Evolutionary conservation across 2,329 filamentous ascomycete genomes (phyloP), one percentile per base, ranked within the genome.

Genomic region (Fusarium kyushuense): DNA sequence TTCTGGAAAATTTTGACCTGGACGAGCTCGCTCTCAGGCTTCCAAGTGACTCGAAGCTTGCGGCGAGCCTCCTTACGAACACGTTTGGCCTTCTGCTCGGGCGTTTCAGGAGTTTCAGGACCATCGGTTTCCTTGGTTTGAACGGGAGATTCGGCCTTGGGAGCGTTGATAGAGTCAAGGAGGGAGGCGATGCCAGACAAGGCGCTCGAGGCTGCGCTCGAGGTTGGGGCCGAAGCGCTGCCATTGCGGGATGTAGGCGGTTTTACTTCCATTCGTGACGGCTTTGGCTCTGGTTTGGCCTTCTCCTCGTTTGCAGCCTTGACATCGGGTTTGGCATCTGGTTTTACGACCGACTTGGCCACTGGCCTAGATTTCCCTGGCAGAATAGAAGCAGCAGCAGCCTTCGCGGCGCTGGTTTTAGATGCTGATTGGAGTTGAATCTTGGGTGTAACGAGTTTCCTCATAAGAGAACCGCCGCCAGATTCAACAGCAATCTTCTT

Each of bases 1-100:
- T 92, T 91, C 55, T 89, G 87, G 79, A 94, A 94, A 49, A 89
- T 81, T 66, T 87, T 86, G 55, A 93, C 82, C 69, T 92, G 82
- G 2, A 89, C 89, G 30, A 95, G 83, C 30, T 88, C 86, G 19
- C 85, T 81, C 49, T 90, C 91, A 1, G 88, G 84, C 74, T 90
- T 92, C 84, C 91, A 95, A 9, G 81, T 85, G 8, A 95, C 92
- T 14, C 89, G 86, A 23, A 94, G 81, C 66, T 90, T 88, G 35
- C 90, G 86, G 48, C 92, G 86, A 60, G 87, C 84, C 75, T 94
- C 91, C 73, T 93, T 94, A 35, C 91, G 87, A 6, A 93, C 80
- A 13, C 92, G 87, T 72, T 88, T 91, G 3, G 84, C 81, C 71
- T 84, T 89, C 74, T 93, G 86, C 71, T 92, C 90, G 0, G 88